A percentile compares a stretch with the other conserved stretches of the same genome.
phyloP scores from a whole-genome alignment of 441 rosid species.

The Theobroma grandiflorum region DNA sequence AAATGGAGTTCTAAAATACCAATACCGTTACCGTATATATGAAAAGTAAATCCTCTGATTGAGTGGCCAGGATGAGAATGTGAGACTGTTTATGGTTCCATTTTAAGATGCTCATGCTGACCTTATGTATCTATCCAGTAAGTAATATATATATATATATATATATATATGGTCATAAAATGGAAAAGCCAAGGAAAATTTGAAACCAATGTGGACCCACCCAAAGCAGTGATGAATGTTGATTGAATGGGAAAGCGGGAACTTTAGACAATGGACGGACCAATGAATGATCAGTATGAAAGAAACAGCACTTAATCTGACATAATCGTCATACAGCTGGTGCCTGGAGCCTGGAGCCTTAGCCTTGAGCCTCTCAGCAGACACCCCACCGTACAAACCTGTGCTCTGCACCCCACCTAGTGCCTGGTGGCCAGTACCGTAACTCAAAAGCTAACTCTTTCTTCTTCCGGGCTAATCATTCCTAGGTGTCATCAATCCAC shows the following conservation, averaged over 20 bases:
- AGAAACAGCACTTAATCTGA: background rate
- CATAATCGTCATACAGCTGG: background rate
- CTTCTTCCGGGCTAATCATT: background rate
- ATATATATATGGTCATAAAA: background rate
- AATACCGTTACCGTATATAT: too few species aligned
- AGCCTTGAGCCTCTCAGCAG: background rate
- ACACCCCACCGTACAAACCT: background rate
- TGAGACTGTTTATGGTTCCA: too few species aligned
- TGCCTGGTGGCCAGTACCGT: background rate
- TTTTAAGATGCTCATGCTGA: too few species aligned
- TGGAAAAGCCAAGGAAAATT: background rate
- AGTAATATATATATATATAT: too few species aligned
- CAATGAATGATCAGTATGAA: background rate
- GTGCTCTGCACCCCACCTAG: background rate
- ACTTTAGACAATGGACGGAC: background rate
- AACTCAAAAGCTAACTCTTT: background rate
- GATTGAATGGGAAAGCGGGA: background rate
- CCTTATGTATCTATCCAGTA: too few species aligned
- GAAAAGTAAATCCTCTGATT: too few species aligned
- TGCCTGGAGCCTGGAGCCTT: background rate
- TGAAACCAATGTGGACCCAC: background rate
- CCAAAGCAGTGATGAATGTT: constrained; percentile 20
- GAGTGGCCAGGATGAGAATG: too few species aligned
- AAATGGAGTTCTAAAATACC: background rate
- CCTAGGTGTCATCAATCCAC: too few species aligned